phyloP scores from a whole-genome alignment of 305 asterid genomes.

The Solanum hybrid region DNA sequence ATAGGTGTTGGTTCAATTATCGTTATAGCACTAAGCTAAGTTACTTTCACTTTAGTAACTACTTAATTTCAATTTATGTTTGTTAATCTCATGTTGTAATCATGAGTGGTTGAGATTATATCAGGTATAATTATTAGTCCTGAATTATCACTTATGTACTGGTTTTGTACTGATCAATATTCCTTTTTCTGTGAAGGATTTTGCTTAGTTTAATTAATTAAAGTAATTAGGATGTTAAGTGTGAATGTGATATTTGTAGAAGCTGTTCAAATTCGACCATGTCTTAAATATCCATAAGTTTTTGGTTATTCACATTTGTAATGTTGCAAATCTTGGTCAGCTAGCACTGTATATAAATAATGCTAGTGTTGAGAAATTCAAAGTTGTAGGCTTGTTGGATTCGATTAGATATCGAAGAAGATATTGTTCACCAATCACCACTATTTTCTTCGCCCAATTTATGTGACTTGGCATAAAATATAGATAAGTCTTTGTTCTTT shows the following conservation, averaged over 20 bases:
- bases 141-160: not conserved
- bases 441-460: no score
- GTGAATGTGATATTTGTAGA: not conserved
- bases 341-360: not conserved
- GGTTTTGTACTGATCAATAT: not conserved
- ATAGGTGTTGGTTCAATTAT: not conserved
- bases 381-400: slow-evolving; percentile 1
- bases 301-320: not conserved
- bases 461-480: not conserved
- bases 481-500: no score
- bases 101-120: not conserved
- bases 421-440: not conserved
- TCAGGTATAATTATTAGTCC: not conserved
- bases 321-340: not conserved
- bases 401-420: not conserved
- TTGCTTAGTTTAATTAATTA: not conserved
- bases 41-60: not conserved
- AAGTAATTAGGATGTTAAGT: not conserved
- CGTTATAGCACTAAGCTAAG: not conserved
- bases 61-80: not conserved
- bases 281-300: not conserved
- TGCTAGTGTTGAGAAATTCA: not conserved
- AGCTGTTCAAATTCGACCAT: not conserved
- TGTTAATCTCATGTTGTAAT: not conserved
- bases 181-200: not conserved